Conservation (phyloP, 148 eudicot species). For the Camellia lanceoleosa region DNA sequence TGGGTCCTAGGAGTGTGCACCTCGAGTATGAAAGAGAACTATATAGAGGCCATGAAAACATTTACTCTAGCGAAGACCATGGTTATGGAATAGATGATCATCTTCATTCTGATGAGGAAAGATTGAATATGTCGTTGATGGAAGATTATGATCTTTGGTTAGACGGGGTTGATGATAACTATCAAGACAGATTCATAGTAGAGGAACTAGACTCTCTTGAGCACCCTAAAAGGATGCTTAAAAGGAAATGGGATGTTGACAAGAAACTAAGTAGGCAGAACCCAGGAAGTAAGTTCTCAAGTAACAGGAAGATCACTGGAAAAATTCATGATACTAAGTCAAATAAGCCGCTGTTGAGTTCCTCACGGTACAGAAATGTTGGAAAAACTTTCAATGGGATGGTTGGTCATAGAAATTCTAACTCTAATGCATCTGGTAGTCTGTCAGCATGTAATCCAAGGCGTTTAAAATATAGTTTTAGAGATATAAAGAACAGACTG, state of each 20-base stretch:
- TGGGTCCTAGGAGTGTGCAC: constrained; percentile 14
- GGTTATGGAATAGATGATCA: constrained; percentile 25
- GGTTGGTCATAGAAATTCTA: constrained; percentile 1
- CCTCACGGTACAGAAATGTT: constrained; percentile 8
- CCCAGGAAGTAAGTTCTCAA: not conserved
- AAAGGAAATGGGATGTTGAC: constrained; percentile 16
- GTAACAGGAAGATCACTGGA: constrained; percentile 10
- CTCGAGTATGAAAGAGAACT: constrained; percentile 8
- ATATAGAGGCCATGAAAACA: constrained; percentile 6
- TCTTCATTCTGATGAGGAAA: constrained; percentile 6
- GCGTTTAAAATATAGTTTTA: constrained; percentile 24
- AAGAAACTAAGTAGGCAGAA: not conserved
- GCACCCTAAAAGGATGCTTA: constrained; percentile 10
- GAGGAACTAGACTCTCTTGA: constrained; percentile 1
- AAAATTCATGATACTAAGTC: constrained; percentile 14
- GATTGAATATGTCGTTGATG: constrained; percentile 14
- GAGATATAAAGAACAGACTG: constrained; percentile 41
- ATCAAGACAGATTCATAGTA: not conserved
- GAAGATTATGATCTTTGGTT: constrained; percentile 12
- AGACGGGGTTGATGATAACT: constrained; percentile 1
- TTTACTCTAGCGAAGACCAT: constrained; percentile 17
- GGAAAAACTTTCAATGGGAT: not conserved
- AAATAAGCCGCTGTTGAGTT: not conserved
- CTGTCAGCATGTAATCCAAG: constrained; percentile 1
- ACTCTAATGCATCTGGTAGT: constrained; percentile 13